A percentile compares a stretch with the other conserved stretches of the same genome.
phyloP scores from a whole-genome alignment of 495 filamentous ascomycete genomes.

The Penicillium coprophilum region DNA sequence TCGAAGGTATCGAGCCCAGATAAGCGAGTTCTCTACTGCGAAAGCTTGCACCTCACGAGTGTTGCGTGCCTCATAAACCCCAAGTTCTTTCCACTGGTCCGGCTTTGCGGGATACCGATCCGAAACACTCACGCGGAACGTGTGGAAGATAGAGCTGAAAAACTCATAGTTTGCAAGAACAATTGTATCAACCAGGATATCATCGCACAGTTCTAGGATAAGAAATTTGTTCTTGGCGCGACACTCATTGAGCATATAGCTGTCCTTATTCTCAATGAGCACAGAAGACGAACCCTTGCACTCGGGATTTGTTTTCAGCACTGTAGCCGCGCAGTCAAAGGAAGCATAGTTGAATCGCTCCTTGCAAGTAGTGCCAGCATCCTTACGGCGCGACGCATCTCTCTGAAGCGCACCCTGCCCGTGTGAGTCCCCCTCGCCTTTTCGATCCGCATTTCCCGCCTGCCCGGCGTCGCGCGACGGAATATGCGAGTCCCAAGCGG shows the following conservation, averaged over 20 bases:
- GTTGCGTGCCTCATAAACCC: slow-evolving; percentile 86
- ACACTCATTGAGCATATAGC: slow-evolving; percentile 96
- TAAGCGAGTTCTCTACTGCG: slow-evolving; percentile 84
- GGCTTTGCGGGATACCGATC: slow-evolving; percentile 90
- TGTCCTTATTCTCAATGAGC: slow-evolving; percentile 94
- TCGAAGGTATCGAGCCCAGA: slow-evolving; percentile 90
- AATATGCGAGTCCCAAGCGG: slow-evolving; percentile 36
- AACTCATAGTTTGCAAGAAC: slow-evolving; percentile 98
- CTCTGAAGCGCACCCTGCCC: slow-evolving; percentile 38
- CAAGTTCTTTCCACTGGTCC: slow-evolving; percentile 88
- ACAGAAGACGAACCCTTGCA: slow-evolving; percentile 83
- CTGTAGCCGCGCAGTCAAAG: slow-evolving; percentile 91
- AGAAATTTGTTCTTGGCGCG: slow-evolving; percentile 86
- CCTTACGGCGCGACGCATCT: slow-evolving; percentile 65
- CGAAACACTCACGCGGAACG: slow-evolving; percentile 83
- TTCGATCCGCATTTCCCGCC: slow-evolving; percentile 24
- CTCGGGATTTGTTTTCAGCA: slow-evolving; percentile 83
- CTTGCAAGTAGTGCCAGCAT: slow-evolving; percentile 92
- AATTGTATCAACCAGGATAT: slow-evolving; percentile 93
- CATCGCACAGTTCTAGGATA: slow-evolving; percentile 85
- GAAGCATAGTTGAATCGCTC: slow-evolving; percentile 97
- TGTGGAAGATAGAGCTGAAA: slow-evolving; percentile 94
- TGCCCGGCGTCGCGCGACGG: slow-evolving; percentile 35
- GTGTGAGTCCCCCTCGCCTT: slow-evolving; percentile 26
- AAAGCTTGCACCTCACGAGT: slow-evolving; percentile 93